Evolutionary conservation across 2,329 filamentous ascomycete genomes (phyloP), one percentile per base, ranked within the genome.

Genomic region (Colletotrichum cordylinicola): DNA sequence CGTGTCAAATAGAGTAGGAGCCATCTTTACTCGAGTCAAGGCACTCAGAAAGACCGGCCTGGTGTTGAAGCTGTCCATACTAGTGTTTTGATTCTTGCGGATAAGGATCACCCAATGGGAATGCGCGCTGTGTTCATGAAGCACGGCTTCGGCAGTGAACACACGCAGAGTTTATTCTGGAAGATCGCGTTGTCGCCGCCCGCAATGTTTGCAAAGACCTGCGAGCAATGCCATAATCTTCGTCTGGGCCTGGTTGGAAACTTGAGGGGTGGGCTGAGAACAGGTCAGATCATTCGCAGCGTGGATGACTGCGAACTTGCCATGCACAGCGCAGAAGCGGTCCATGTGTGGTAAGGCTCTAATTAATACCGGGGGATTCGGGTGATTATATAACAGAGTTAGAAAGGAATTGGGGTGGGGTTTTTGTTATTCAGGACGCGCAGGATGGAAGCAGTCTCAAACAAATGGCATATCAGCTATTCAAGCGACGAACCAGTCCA

Each of bases 301-400:
- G 16, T 18, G 2, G 7, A 3, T 43, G 29, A 0, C 16, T 0
- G 2, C 18, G 1, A 9, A 43, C 37, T 6, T 43, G 8, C 37
- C 9, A 5, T 43, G 8, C 37, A 18, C 16, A 43, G 8, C 3
- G 16, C 37, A 9, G 16, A 43, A 12, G 16, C 16, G 18, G 16
- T 8, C 1, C 37, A 43, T 8, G 6, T 16, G 8, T 18, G 8
- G 4, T 18, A 1, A 39, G 37, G 15, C 37, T 16, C 37, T 9
- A 18, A 18, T 8, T 16, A 16, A 35, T 35, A 13, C 33, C 33
- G 33, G 3, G 2, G 4, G 16, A 43, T 18, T 43, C 8, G 4
- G 16, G 9, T 5, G 3, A 5, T 43, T 4, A 18, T 5, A 9
- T 16, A 16, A 18, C 16, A 43, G 37, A 43, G 37, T 43, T 16